Conservation (phyloP, 202 grass and related monocot genomes). For the Setaria italica region DNA sequence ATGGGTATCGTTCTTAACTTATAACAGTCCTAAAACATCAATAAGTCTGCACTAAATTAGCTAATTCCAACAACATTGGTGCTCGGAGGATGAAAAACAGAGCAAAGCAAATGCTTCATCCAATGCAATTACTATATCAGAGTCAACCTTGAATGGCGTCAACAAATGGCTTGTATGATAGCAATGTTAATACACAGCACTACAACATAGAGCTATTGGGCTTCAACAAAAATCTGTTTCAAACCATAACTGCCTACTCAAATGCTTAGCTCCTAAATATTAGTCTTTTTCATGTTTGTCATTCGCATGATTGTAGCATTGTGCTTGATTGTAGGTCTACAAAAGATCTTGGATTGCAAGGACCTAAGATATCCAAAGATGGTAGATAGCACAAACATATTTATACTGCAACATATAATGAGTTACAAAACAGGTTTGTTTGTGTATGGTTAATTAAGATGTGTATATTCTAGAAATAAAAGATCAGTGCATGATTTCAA, state of each 20-base stretch:
- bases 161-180: slow-evolving; percentile 2
- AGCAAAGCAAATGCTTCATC: background rate
- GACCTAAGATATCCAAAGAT: background rate
- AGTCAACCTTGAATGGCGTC: background rate
- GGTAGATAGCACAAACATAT: background rate
- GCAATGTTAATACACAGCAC: background rate
- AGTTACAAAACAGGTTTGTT: background rate
- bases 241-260: background rate
- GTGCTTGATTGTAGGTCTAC: slow-evolving; percentile 13
- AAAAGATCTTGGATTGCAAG: background rate
- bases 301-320: slow-evolving; percentile 20
- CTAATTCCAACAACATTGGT: background rate
- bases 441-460: background rate
- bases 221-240: slow-evolving; percentile 11
- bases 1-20: background rate
- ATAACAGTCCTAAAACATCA: slow-evolving; percentile 1
- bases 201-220: background rate
- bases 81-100: background rate
- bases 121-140: background rate
- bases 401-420: background rate
- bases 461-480: slow-evolving; percentile 1
- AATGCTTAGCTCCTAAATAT: slow-evolving; percentile 18
- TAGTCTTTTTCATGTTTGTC: slow-evolving; percentile 31
- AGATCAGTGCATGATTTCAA: background rate
- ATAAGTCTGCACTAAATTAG: background rate